Percentiles rank a stretch among this genome's conserved stretches.
Evolutionary conservation across 768 basidiomycete species (phyloP).

Genomic region (Xanthoconium purpureum): DNA sequence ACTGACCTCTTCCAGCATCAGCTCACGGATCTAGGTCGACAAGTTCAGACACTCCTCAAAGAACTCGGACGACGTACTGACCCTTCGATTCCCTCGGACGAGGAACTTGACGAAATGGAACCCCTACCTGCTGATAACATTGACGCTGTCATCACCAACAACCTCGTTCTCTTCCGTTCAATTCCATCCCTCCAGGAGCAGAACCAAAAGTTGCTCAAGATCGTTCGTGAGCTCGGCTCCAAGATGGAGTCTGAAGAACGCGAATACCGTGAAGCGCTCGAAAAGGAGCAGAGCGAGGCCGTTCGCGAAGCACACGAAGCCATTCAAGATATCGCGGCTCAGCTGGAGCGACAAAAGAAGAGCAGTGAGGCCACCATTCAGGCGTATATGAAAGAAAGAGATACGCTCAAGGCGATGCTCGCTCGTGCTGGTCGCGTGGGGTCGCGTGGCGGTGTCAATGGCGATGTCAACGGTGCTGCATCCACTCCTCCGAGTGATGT

Average conservation of each 20-base stretch:
- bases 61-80: constrained; percentile 82
- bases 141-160: constrained; percentile 80
- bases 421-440: constrained; percentile 43
- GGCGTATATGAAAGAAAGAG: constrained; percentile 83
- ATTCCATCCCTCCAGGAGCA: constrained; percentile 82
- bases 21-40: constrained; percentile 77
- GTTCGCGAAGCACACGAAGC: constrained; percentile 86
- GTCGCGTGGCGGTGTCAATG: constrained; percentile 27
- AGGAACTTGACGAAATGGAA: constrained; percentile 50
- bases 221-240: constrained; percentile 76
- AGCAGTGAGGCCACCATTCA: constrained; percentile 67
- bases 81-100: constrained; percentile 73
- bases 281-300: constrained; percentile 74
- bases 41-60: constrained; percentile 76
- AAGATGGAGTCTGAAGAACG: constrained; percentile 85
- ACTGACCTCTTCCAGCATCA: constrained; percentile 70
- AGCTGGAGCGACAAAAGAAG: constrained; percentile 77
- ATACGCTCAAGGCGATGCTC: constrained; percentile 76
- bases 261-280: constrained; percentile 66
- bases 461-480: constrained; percentile 30
- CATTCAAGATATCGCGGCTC: constrained; percentile 72
- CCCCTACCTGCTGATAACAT: constrained; percentile 52
- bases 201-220: constrained; percentile 83
- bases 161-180: constrained; percentile 83
- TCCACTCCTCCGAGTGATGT: constrained; percentile 36